Evolutionary conservation across 805 yeast genomes (phyloP), one percentile per base, ranked within the genome.

Genomic region (Pichia deserticola): DNA sequence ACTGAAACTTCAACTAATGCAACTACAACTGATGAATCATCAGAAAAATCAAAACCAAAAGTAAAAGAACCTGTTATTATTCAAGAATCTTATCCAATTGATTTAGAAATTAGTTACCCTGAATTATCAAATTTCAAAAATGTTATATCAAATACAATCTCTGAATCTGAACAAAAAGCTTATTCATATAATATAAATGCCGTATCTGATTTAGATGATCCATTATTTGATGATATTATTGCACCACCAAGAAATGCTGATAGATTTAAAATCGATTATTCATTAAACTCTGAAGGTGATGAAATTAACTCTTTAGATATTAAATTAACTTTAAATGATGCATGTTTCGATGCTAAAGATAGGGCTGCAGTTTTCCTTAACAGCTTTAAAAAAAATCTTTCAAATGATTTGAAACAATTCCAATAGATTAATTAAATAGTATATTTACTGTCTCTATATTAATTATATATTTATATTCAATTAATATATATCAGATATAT

Each of bases 191-290:
- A 67, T 66, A 32, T 69, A 62, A 55, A 61, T 51, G 60, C 40
- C 40, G 64, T 55, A 40, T 75, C 81, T 7, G 81, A 77, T 40
- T 71, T 73, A 54, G 73, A 73, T 51, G 89, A 83, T 57, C 76
- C 83, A 6, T 54, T 75, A 5, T 82, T 84, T 56, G 90, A 84
- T 57, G 78, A 72, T 13, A 60, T 84, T 49, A 57, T 81, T 48
- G 74, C 80, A 0, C 77, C 79, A 29, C 56, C 73, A 33, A 57
- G 64, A 49, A 67, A 62, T 45, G 56, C 69, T 2, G 74, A 67
- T 45, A 74, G 82, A 59, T 80, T 78, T 62, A 49, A 41, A 9
- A 53, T 60, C 15, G 57, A 56, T 11, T 63, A 71, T 44, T 57
- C 56, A n/a, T 57, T 69, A 27, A 66, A 66, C 28, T 51, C 57